Base-by-base conservation (phyloP, 495 filamentous ascomycete species). In the Lasiosphaeris hirsuta region DNA sequence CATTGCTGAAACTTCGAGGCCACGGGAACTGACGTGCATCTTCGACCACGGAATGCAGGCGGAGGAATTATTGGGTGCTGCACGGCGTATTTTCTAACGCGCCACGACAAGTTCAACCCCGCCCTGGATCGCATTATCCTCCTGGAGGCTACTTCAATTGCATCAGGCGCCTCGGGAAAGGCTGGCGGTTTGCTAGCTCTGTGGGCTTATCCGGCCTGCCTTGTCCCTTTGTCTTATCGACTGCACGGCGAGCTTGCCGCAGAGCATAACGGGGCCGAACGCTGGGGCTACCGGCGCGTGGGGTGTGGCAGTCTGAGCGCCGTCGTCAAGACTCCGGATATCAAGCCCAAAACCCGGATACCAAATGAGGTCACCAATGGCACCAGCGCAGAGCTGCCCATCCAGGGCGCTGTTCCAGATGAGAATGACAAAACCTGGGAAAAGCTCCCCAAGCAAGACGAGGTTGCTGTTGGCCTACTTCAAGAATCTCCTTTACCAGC, bases 51-150 rank as follows among this genome's bases (percentile, higher is more conserved):
- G 17, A 18, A 57, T 56, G 33, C 53, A 92, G 93, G 94, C 62
- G 94, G 93, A 63, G 94, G 94, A 66, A 92, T 98, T 54, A 96
- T 98, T 65, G 94, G 94, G 63, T 89, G 86, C 70, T 94, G 90
- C 54, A 90, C 90, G 11, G 94, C 94, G 51, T 98, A 98, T 72
- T 97, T 88, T 68, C 78, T 98, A 11, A 93, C 91, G 1, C 86
- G 90, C 58, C 94, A 98, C 72, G 88, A 90, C 10, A 84, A 83
- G 18, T 98, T 87, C 72, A 80, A 94, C 68, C 83, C 89, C 18
- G 68, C 78, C 6, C 79, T 83, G 36, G 88, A 96, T 67, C 86
- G 76, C 50, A 84, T 98, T 60, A 96, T 88, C 10, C 84, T 98
- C 35, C 78, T 98, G 58, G 94, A 98, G 79, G 92, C 94, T 0